Evolutionary conservation across 1,284 basidiomycete genomes (phyloP).

Genomic region (Tilletia setariae): DNA sequence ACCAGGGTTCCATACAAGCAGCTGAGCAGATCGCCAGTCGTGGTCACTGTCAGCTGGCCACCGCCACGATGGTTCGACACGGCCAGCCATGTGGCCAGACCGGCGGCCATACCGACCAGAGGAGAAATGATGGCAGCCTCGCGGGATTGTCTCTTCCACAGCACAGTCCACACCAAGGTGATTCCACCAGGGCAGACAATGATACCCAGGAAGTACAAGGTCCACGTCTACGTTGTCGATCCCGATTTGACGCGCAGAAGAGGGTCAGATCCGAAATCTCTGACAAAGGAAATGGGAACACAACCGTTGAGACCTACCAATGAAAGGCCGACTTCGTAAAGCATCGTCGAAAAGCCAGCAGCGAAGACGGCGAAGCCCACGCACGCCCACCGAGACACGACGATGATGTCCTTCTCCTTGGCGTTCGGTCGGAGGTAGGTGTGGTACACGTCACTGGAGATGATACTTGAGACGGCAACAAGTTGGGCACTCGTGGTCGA

Average conservation of each 20-base stretch:
- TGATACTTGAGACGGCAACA: slow-evolving; percentile 41
- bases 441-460: slow-evolving; percentile 42
- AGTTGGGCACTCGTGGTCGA: slow-evolving; percentile 43
- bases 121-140: slow-evolving; percentile 28
- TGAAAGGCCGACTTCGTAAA: slow-evolving; percentile 39
- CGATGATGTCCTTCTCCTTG: slow-evolving; percentile 34
- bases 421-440: slow-evolving; percentile 39
- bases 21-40: slow-evolving; percentile 27
- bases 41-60: slow-evolving; percentile 28
- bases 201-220: slow-evolving; percentile 16
- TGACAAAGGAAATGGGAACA: too few species aligned
- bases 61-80: slow-evolving; percentile 22
- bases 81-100: slow-evolving; percentile 24
- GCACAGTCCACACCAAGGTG: slow-evolving; percentile 36
- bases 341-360: slow-evolving; percentile 30
- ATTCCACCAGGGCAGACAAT: slow-evolving; percentile 26
- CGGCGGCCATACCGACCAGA: slow-evolving; percentile 23
- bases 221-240: background rate
- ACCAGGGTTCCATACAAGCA: slow-evolving; percentile 48
- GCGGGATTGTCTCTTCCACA: slow-evolving; percentile 45
- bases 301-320: background rate
- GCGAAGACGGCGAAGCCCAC: slow-evolving; percentile 44
- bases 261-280: too few species aligned
- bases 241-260: background rate
- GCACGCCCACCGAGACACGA: slow-evolving; percentile 31